A percentile compares a stretch with the other conserved stretches of the same genome.
These are phyloP conservation scores for Apophysomyces sp. DNA, from an alignment of 371 early-diverging fungal genomes.

Conservation along the genomic window DNA sequence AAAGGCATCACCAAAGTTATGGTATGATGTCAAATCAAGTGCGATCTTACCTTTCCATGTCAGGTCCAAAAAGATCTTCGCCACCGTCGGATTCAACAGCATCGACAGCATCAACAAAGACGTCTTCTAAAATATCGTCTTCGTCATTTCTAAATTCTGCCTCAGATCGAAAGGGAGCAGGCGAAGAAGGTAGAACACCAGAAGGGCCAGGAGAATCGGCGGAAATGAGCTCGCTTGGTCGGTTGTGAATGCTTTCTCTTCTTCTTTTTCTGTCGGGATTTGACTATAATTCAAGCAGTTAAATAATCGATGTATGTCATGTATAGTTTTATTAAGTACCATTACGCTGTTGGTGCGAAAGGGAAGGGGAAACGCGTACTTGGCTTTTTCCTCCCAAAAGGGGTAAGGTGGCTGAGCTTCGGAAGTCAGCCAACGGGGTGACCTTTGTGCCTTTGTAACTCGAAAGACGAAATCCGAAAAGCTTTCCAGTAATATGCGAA, in stretches of 20 bases:
- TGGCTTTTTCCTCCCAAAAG: neutral
- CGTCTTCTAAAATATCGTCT: conserved; percentile 24
- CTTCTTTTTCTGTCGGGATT: conserved; percentile 46
- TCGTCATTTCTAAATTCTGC: conserved; percentile 38
- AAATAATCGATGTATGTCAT: neutral
- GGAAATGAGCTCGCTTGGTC: conserved; percentile 11
- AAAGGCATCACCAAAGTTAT: neutral
- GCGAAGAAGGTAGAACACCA: conserved; percentile 42
- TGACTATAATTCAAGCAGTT: neutral
- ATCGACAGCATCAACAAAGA: conserved; percentile 32
- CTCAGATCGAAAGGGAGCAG: conserved; percentile 47
- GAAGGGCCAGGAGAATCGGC: conserved; percentile 41
- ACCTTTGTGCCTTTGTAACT: too few relatives aligned
- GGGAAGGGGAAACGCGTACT: neutral
- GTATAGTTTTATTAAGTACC: neutral
- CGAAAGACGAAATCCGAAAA: too few relatives aligned
- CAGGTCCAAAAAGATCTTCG: conserved; percentile 82
- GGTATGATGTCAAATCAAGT: conserved; percentile 9
- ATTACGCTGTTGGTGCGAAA: neutral
- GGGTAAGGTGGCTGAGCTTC: neutral
- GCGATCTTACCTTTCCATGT: conserved; percentile 64
- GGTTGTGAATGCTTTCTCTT: conserved; percentile 36
- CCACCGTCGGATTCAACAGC: conserved; percentile 74
- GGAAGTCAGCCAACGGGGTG: neutral
- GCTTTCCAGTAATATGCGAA: too few relatives aligned